Evolutionary conservation across 148 eudicot species (phyloP).

Genomic region (Camellia lanceoleosa): DNA sequence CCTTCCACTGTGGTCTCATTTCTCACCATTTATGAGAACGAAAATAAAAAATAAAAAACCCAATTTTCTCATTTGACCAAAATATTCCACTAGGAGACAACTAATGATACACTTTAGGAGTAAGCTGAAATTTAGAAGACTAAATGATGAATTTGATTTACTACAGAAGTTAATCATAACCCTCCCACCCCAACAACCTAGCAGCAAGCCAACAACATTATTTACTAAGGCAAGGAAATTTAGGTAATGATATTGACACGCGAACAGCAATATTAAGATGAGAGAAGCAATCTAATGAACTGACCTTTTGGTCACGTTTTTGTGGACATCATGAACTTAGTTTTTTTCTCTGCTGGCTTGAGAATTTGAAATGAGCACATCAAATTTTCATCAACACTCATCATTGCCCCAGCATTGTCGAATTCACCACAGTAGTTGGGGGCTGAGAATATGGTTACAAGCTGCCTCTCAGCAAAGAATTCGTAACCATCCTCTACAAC

Average conservation of each 20-base stretch:
- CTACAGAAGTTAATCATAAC: neutral
- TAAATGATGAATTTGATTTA: neutral
- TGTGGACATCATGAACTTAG: constrained; percentile 16
- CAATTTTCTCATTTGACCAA: neutral
- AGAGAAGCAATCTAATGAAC: neutral
- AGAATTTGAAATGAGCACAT: constrained; percentile 28
- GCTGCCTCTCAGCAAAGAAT: constrained; percentile 29
- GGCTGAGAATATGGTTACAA: constrained; percentile 26
- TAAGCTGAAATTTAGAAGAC: neutral
- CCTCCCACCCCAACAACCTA: neutral
- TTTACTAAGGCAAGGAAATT: neutral
- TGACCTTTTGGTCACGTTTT: constrained; percentile 18
- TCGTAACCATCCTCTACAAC: constrained; percentile 30
- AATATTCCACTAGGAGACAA: neutral
- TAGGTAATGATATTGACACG: neutral
- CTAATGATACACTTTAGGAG: neutral
- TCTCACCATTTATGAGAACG: neutral
- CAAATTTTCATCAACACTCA: constrained; percentile 23
- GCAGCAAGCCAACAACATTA: neutral
- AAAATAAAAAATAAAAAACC: neutral
- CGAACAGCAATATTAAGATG: neutral
- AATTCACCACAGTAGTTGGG: constrained; percentile 31
- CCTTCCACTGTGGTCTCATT: too few relatives aligned
- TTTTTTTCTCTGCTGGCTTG: constrained; percentile 24
- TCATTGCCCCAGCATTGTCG: constrained; percentile 26